These are phyloP conservation scores for Schizophyllum amplum DNA, from an alignment of 1,284 basidiomycete species.

Conservation along the genomic window DNA sequence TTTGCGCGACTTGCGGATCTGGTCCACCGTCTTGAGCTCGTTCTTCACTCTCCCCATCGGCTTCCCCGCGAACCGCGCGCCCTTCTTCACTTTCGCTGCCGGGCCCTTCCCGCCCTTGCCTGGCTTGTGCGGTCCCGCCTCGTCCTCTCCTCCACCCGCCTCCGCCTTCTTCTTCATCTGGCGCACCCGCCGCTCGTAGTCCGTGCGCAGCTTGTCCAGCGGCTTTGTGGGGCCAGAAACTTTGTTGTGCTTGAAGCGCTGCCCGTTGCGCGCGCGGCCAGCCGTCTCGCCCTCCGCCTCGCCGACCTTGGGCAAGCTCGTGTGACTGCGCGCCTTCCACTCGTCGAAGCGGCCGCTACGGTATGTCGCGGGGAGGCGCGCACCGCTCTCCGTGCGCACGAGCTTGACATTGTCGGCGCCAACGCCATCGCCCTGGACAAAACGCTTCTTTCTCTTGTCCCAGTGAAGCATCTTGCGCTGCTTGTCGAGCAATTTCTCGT, in stretches of 20 bases:
- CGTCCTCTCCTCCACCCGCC: constrained; percentile 11
- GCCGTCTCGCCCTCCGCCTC: constrained; percentile 57
- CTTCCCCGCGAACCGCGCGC: constrained; percentile 50
- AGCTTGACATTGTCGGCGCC: constrained; percentile 95
- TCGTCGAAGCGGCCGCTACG: constrained; percentile 92
- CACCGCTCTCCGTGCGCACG: constrained; percentile 89
- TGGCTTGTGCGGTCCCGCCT: constrained; percentile 9
- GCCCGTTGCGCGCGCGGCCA: constrained; percentile 31
- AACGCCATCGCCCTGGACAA: constrained; percentile 76
- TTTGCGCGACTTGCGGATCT: constrained; percentile 74
- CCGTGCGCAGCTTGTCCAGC: constrained; percentile 56
- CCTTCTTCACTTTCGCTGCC: constrained; percentile 12
- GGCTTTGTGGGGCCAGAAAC: constrained; percentile 50
- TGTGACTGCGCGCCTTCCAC: constrained; percentile 79
- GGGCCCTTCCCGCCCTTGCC: constrained; percentile 21
- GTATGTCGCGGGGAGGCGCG: constrained; percentile 88
- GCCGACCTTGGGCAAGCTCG: constrained; percentile 72
- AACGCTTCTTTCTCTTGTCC: constrained; percentile 98
- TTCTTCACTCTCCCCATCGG: constrained; percentile 55
- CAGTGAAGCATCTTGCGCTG: constrained; percentile 71
- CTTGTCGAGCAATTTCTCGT: constrained; percentile 61
- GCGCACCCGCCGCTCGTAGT: constrained; percentile 66
- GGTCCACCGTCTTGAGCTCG: constrained; percentile 78
- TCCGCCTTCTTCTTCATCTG: constrained; percentile 47
- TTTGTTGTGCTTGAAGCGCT: constrained; percentile 64